Percentiles rank a stretch among this genome's conserved stretches.
Evolutionary conservation across 2,329 filamentous ascomycete genomes (phyloP).

Genomic region (Dothistroma septosporum): DNA sequence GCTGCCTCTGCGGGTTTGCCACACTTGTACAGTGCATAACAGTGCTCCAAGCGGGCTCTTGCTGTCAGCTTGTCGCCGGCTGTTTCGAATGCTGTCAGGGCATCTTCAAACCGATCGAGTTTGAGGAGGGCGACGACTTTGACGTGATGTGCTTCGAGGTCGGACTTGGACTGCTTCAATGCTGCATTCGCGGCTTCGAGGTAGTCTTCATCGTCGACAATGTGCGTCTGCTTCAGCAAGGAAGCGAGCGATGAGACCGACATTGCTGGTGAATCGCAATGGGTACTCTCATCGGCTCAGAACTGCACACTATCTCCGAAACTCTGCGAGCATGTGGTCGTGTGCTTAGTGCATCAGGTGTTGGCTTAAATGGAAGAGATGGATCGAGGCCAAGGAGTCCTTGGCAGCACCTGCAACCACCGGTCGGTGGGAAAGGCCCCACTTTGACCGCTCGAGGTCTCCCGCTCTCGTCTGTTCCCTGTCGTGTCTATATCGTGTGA

Average conservation of each 20-base stretch:
- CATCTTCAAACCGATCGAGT: slow-evolving; percentile 77
- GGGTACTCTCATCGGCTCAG: slow-evolving; percentile 1
- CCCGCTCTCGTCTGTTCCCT: too few relatives aligned
- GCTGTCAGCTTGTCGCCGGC: slow-evolving; percentile 59
- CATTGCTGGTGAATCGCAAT: slow-evolving; percentile 6
- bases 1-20: slow-evolving; percentile 65
- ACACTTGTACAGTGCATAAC: slow-evolving; percentile 80
- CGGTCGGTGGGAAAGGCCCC: too few relatives aligned
- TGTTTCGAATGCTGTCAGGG: slow-evolving; percentile 63
- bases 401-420: background rate
- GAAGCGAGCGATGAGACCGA: slow-evolving; percentile 41
- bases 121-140: slow-evolving; percentile 73
- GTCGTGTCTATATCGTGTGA: too few relatives aligned
- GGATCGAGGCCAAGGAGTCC: too few relatives aligned
- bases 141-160: slow-evolving; percentile 61
- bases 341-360: background rate
- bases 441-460: too few relatives aligned
- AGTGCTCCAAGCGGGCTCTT: slow-evolving; percentile 63
- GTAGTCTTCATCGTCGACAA: slow-evolving; percentile 70
- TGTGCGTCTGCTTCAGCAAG: slow-evolving; percentile 54
- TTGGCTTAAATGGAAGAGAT: too few relatives aligned
- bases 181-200: slow-evolving; percentile 59
- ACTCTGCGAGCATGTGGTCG: background rate
- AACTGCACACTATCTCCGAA: background rate
- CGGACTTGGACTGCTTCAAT: slow-evolving; percentile 56